These are phyloP conservation scores for Sugiyamaella xylanicola DNA, from an alignment of 1,139 yeast genomes.

Conservation along the genomic window DNA sequence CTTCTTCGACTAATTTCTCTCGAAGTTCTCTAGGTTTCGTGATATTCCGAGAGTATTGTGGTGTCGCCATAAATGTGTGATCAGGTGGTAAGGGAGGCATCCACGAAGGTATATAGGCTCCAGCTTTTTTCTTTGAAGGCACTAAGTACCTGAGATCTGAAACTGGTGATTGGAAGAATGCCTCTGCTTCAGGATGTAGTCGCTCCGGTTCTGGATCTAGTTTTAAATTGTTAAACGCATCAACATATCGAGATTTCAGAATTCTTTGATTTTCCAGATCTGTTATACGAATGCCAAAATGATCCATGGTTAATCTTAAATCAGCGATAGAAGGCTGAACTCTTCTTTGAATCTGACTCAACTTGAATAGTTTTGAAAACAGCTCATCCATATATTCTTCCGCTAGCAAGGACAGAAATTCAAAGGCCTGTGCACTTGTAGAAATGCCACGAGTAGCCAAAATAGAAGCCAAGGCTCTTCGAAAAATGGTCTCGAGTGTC, in stretches of 20 bases:
- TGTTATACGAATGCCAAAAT: conserved; percentile 49
- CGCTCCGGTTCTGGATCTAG: conserved; percentile 37
- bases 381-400: conserved; percentile 55
- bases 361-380: conserved; percentile 51
- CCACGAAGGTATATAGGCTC: conserved; percentile 67
- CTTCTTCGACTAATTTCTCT: conserved; percentile 73
- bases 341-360: conserved; percentile 71
- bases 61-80: conserved; percentile 81
- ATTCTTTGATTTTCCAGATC: conserved; percentile 51
- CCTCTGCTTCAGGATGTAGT: conserved; percentile 28
- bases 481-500: conserved; percentile 31
- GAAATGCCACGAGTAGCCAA: conserved; percentile 32
- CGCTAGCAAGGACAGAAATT: conserved; percentile 44
- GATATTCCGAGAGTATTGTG: conserved; percentile 62
- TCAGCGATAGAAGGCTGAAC: conserved; percentile 61
- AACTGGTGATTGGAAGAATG: conserved; percentile 36
- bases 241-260: conserved; percentile 31
- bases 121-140: conserved; percentile 52
- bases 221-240: conserved; percentile 33
- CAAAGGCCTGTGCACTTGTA: conserved; percentile 34
- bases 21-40: conserved; percentile 73
- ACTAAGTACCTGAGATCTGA: conserved; percentile 34
- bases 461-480: conserved; percentile 35
- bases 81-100: conserved; percentile 91
- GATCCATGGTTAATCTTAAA: conserved; percentile 51